Evolutionary conservation across 148 eudicot species (phyloP), one percentile per base, ranked within the genome.

Genomic region (Rhododendron ferrugineum): DNA sequence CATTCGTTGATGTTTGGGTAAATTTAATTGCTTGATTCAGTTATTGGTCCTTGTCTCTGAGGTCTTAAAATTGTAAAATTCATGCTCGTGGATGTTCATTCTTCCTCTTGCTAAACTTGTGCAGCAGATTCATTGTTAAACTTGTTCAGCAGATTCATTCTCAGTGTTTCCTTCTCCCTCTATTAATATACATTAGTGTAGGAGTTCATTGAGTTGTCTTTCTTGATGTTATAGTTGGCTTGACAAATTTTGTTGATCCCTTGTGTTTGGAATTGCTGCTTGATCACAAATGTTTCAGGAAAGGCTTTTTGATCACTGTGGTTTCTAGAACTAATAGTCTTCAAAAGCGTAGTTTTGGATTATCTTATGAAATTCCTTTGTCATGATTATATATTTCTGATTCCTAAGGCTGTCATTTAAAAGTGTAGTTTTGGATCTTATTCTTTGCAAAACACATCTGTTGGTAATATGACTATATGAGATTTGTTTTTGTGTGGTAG

Each of bases 381-480:
- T 81, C 30, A 50, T 16, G 82, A 32, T 80, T 80, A 52, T 22
- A 18, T 18, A 9, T 11, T 20, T 34, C 44, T 54, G 46, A 30
- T 56, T 66, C 52, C n/a, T 44, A 11, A 9, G 80, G 54, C 32
- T 37, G n/a, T 64, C 6, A 23, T 64, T 82, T 82, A 11, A 42
- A 62, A 14, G 46, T 10, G 13, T 11, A 37, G 50, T 37, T 82
- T 82, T 42, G 74, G 75, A 82, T 62, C 75, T 82, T 82, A 82
- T 82, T 58, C 46, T 42, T 6, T 62, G 58, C 11, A 18, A 32
- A 20, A 20, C 32, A 26, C 13, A 64, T 68, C 23, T 23, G 26
- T 34, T 68, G 11, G 64, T 68, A n/a, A 3, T 42, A 20, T 16
- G 84, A 82, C n/a, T 13, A 18, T 54, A 54, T 54, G 60, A 44